phyloP scores from a whole-genome alignment of 257 asterid genomes.

The Vinca minor region DNA sequence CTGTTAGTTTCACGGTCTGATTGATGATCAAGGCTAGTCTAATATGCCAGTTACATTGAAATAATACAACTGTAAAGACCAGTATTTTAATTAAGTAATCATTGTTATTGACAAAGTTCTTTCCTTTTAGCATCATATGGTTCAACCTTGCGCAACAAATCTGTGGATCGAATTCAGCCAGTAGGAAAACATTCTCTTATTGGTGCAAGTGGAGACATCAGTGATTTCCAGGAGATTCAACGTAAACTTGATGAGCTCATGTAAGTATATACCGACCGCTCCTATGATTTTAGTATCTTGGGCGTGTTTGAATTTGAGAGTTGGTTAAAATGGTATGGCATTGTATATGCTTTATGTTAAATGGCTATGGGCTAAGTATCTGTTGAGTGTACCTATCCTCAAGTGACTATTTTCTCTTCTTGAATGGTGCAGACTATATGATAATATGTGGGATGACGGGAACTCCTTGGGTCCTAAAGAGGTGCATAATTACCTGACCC shows the following conservation, averaged over 20 bases:
- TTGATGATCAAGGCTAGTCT: not conserved
- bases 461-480: slow-evolving; percentile 97
- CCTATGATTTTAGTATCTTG: not conserved
- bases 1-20: not conserved
- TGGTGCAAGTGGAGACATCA: slow-evolving; percentile 96
- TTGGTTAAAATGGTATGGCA: not conserved
- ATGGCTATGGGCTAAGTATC: slow-evolving; percentile 1
- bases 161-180: slow-evolving; percentile 76
- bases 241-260: slow-evolving; percentile 77
- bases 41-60: not conserved
- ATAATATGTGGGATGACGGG: slow-evolving; percentile 98
- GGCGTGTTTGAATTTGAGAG: not conserved
- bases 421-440: slow-evolving; percentile 54
- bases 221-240: slow-evolving; percentile 94
- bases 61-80: not conserved
- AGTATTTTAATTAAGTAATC: not conserved
- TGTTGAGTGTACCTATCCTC: slow-evolving; percentile 5
- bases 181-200: slow-evolving; percentile 93
- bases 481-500: slow-evolving; percentile 75
- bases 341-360: slow-evolving; percentile 3
- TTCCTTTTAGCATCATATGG: slow-evolving; percentile 78
- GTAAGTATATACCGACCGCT: slow-evolving; percentile 31
- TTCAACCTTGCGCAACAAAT: slow-evolving; percentile 89
- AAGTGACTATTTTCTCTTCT: slow-evolving; percentile 5
- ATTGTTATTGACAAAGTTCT: slow-evolving; percentile 7